Base-by-base conservation (phyloP, 1,284 basidiomycete species). In the Sanghuangporus baumii region DNA sequence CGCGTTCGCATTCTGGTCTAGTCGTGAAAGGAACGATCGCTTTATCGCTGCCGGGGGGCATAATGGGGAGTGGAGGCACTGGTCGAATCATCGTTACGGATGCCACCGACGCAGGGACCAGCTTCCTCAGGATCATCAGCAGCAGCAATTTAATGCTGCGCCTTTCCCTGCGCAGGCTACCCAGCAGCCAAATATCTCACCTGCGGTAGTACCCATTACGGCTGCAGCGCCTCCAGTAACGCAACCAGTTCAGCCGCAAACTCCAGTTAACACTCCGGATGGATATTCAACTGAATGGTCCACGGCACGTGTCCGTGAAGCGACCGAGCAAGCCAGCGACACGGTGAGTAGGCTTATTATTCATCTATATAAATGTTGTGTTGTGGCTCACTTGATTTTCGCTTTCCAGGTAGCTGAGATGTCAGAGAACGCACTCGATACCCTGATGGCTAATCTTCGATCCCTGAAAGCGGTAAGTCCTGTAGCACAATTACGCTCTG, bases 361-460 rank as follows among this genome's bases (percentile, higher is more conserved):
- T 3, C n/a, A 48, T 9, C 18, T 16, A 48, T 43, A 9, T 48
- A 4, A 31, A 9, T 9, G 11, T 48, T 18, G 16, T 5, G 2
- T 55, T 26, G 12, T 18, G 31, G 26, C 36, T 55, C 16, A 11
- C 3, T 43, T 43, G 4, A 18, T 57, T 18, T n/a, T 18, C 31
- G 23, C 18, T 34, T 18, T 51, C 14, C 63, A 89, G 88, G 79
- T 86, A 74, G 73, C 75, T 14, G 86, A 88, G 54, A 70, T 88
- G 61, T 88, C 88, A 2, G 88, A 89, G 71, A 78, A 80, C n/a
- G 86, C 88, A 0, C 78, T 89, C 18, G 86, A 88, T 60, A 78
- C 79, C 23, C 76, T 88, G 48, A 71, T 88, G 55, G 71, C 73
- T 31, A 83, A 79, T 1, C 77, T 86, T 48, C 81, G 86, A 67